Conservation (phyloP, 108 stramenopile genomes). For the Chaetoceros tenuissimus region DNA sequence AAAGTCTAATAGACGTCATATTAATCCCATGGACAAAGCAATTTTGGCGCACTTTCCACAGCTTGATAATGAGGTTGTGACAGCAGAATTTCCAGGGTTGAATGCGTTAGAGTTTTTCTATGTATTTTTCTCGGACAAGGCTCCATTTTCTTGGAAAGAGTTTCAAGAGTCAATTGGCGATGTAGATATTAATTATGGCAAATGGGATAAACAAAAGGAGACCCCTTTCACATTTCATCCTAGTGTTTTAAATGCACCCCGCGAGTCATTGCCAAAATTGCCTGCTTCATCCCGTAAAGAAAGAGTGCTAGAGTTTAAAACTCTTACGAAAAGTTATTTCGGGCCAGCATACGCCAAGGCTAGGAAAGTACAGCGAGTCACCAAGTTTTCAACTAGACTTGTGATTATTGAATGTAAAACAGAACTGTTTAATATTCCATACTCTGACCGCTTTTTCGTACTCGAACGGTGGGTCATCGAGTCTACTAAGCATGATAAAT, state of each 20-base stretch:
- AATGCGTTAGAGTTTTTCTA: conserved; percentile 59
- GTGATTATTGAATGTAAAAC: conserved; percentile 61
- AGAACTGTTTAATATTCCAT: conserved; percentile 62
- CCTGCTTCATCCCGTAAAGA: conserved; percentile 17
- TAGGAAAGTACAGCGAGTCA: conserved; percentile 58
- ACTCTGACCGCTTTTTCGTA: conserved; percentile 59
- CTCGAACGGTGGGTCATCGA: conserved; percentile 68
- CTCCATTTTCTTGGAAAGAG: conserved; percentile 64
- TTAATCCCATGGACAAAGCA: neutral
- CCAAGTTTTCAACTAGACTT: conserved; percentile 32
- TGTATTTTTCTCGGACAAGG: conserved; percentile 72
- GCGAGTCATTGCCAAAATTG: neutral
- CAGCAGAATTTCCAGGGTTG: conserved; percentile 41
- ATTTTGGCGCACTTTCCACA: conserved; percentile 24
- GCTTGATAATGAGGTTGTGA: conserved; percentile 33
- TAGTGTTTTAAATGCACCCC: neutral
- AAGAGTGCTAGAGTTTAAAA: conserved; percentile 49
- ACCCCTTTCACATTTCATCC: conserved; percentile 1
- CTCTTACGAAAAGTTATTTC: conserved; percentile 67
- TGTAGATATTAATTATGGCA: conserved; percentile 55
- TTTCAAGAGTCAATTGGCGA: conserved; percentile 66
- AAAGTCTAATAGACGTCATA: neutral
- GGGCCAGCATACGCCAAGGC: conserved; percentile 73
- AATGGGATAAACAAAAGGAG: conserved; percentile 30
- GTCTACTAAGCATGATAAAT: conserved; percentile 6